Conservation (phyloP, 306 rosid species). For the Oemleria cerasiformis region DNA sequence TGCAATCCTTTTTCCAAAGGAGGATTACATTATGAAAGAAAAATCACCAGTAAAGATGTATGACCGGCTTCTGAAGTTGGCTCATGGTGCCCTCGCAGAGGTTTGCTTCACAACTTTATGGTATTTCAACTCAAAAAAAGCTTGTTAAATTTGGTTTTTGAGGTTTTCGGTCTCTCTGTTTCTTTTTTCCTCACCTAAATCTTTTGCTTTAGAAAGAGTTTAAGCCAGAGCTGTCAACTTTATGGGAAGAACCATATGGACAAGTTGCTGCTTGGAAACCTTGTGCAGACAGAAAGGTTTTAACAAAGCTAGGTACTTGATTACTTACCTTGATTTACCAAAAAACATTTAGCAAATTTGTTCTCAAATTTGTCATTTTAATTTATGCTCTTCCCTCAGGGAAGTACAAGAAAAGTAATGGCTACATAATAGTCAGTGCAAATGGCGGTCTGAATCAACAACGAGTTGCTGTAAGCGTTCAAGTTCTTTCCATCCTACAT, state of each 20-base stretch:
- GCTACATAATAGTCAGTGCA: conserved; percentile 85
- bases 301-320: conserved; percentile 39
- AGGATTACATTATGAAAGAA: conserved; percentile 32
- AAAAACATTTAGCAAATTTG: neutral
- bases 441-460: conserved; percentile 99
- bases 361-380: neutral
- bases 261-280: conserved; percentile 74
- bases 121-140: conserved; percentile 9
- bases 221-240: conserved; percentile 55
- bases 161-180: neutral
- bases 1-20: conserved; percentile 19
- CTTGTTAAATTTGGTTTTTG: conserved; percentile 11
- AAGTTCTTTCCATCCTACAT: too few species aligned
- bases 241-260: conserved; percentile 66
- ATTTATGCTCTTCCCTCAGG: conserved; percentile 46
- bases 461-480: conserved; percentile 84
- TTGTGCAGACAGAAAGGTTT: conserved; percentile 59
- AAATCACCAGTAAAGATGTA: conserved; percentile 63
- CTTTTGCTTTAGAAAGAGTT: conserved; percentile 49
- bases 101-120: conserved; percentile 38
- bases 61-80: conserved; percentile 50
- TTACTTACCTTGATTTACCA: neutral
- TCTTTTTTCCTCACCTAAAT: conserved; percentile 3
- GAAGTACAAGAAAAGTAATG: conserved; percentile 47
- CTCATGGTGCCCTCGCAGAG: neutral